Evolutionary conservation across 345 rosid species (phyloP).

Genomic region (Ceriops decandra): DNA sequence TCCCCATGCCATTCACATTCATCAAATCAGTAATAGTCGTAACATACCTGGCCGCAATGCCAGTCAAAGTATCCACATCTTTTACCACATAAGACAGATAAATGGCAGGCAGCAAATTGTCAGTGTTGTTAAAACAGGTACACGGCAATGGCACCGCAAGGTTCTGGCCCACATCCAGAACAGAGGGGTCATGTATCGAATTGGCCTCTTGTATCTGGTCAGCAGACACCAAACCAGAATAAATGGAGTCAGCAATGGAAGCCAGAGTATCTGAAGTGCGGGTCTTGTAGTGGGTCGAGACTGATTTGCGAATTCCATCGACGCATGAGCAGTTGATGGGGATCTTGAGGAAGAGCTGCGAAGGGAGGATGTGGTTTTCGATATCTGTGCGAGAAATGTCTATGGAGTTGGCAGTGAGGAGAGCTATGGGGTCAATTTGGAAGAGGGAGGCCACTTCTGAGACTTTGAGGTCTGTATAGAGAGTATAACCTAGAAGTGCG

Average conservation of each 20-base stretch:
- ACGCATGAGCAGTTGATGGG: slow-evolving; percentile 83
- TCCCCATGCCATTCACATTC: slow-evolving; percentile 94
- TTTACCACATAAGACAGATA: slow-evolving; percentile 82
- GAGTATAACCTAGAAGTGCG: slow-evolving; percentile 87
- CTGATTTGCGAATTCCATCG: slow-evolving; percentile 84
- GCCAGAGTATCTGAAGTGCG: slow-evolving; percentile 71
- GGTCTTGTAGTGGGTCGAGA: slow-evolving; percentile 73
- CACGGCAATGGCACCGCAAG: slow-evolving; percentile 86
- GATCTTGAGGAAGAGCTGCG: slow-evolving; percentile 70
- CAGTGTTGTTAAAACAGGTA: slow-evolving; percentile 87
- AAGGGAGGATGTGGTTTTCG: slow-evolving; percentile 88
- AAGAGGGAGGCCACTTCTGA: slow-evolving; percentile 88
- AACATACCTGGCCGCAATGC: slow-evolving; percentile 61
- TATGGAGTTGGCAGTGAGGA: slow-evolving; percentile 79
- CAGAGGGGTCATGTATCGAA: slow-evolving; percentile 56
- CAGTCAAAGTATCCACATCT: slow-evolving; percentile 57
- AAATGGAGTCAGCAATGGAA: slow-evolving; percentile 59
- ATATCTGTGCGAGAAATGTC: slow-evolving; percentile 87
- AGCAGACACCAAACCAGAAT: slow-evolving; percentile 75
- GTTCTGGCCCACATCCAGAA: slow-evolving; percentile 66
- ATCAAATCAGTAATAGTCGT: slow-evolving; percentile 86
- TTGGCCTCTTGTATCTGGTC: slow-evolving; percentile 90
- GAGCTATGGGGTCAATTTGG: slow-evolving; percentile 75
- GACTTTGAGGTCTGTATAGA: slow-evolving; percentile 89
- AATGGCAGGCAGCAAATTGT: slow-evolving; percentile 70